Evolutionary conservation across 2,329 filamentous ascomycete species (phyloP).

Genomic region (Exophiala sp.): DNA sequence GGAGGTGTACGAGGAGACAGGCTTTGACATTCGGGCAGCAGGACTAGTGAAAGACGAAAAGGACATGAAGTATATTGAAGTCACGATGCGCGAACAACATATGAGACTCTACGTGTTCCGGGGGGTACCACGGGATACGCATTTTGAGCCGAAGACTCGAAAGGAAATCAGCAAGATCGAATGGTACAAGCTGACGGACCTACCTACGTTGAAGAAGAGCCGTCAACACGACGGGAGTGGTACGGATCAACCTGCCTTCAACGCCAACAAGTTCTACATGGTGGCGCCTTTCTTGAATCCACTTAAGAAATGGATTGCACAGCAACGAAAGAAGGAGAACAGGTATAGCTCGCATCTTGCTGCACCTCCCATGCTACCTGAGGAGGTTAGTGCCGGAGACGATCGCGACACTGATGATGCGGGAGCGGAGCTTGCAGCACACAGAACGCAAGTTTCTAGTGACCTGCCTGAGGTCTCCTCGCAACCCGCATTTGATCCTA

Average conservation of each 20-base stretch:
- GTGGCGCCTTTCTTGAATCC: conserved; percentile 85
- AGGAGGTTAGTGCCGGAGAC: conserved; percentile 25
- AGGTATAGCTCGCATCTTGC: conserved; percentile 51
- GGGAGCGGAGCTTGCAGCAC: conserved; percentile 22
- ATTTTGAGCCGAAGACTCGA: conserved; percentile 82
- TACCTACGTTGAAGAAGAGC: conserved; percentile 72
- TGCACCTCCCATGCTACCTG: conserved; percentile 23
- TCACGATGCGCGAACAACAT: conserved; percentile 87
- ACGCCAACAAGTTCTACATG: conserved; percentile 93
- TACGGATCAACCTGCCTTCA: conserved; percentile 49
- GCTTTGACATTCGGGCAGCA: conserved; percentile 70
- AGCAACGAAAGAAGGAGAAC: conserved; percentile 64
- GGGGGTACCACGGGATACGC: conserved; percentile 75
- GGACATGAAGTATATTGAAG: conserved; percentile 75
- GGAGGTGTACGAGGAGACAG: conserved; percentile 95
- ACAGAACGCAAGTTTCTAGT: conserved; percentile 30
- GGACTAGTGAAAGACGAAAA: conserved; percentile 68
- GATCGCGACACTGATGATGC: conserved; percentile 22
- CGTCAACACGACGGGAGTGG: conserved; percentile 56
- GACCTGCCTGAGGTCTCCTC: conserved; percentile 39
- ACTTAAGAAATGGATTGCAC: conserved; percentile 83
- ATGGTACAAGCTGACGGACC: conserved; percentile 86
- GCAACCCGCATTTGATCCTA: conserved; percentile 38
- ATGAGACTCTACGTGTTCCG: conserved; percentile 89
- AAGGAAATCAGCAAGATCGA: conserved; percentile 97